Percentiles rank a stretch among this genome's conserved stretches.
Conservation (phyloP, 2,329 filamentous ascomycete genomes). For the Emydomyces testavorans region DNA sequence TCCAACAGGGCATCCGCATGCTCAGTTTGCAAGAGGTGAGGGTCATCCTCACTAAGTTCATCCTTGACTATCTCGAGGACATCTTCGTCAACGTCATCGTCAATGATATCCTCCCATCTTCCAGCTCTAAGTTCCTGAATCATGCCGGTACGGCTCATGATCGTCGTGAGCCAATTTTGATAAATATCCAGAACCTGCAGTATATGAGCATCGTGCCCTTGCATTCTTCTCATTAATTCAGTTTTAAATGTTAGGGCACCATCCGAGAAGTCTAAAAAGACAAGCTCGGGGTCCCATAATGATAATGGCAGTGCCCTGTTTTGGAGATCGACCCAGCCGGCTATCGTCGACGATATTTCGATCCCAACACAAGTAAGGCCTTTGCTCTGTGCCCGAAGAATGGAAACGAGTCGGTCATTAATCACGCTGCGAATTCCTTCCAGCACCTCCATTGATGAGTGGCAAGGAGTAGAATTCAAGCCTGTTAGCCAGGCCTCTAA, state of each 20-base stretch:
- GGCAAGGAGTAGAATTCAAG: slow-evolving; percentile 48
- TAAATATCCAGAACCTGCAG: slow-evolving; percentile 53
- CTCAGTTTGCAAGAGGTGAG: slow-evolving; percentile 49
- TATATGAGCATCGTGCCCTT: slow-evolving; percentile 60
- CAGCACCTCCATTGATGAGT: slow-evolving; percentile 50
- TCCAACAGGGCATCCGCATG: slow-evolving; percentile 46
- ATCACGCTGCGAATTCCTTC: slow-evolving; percentile 56
- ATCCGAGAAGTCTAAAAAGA: slow-evolving; percentile 53
- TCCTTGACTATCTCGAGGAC: slow-evolving; percentile 25
- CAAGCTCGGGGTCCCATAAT: slow-evolving; percentile 57
- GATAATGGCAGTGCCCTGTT: slow-evolving; percentile 32
- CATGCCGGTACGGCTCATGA: slow-evolving; percentile 41
- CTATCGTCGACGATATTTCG: slow-evolving; percentile 51
- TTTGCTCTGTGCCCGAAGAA: slow-evolving; percentile 52
- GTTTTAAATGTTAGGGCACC: slow-evolving; percentile 59
- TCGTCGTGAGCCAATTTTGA: slow-evolving; percentile 58
- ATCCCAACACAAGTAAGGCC: slow-evolving; percentile 55
- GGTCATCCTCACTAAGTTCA: slow-evolving; percentile 60
- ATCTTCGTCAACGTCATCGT: slow-evolving; percentile 33
- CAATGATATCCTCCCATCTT: slow-evolving; percentile 30
- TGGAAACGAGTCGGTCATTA: slow-evolving; percentile 53
- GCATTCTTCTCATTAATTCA: slow-evolving; percentile 55
- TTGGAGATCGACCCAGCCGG: slow-evolving; percentile 42
- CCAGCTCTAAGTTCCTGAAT: slow-evolving; percentile 28
- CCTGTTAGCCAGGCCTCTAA: slow-evolving; percentile 63